Evolutionary conservation across 805 yeast genomes (phyloP).

Genomic region (Metschnikowia corniflorae): DNA sequence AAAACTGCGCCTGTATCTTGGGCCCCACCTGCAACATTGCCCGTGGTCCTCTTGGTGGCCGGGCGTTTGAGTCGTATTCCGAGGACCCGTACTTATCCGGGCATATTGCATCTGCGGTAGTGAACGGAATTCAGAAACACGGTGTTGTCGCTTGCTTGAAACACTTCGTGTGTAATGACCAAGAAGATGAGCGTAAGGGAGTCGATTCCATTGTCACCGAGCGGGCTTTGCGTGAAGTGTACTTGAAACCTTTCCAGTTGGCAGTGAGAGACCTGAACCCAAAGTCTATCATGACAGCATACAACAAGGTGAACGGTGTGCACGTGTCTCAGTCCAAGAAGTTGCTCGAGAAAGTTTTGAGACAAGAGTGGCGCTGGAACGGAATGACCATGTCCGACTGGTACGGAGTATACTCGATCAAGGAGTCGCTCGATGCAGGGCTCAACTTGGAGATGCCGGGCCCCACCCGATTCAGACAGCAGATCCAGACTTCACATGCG

Average conservation of each 20-base stretch:
- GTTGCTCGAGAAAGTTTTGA: constrained; percentile 44
- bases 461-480: constrained; percentile 46
- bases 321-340: constrained; percentile 49
- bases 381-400: constrained; percentile 64
- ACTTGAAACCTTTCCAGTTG: constrained; percentile 59
- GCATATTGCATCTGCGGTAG: constrained; percentile 45
- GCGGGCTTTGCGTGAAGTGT: constrained; percentile 63
- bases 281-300: constrained; percentile 56
- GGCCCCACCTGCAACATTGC: constrained; percentile 49
- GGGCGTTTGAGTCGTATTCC: constrained; percentile 59
- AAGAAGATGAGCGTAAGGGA: constrained; percentile 51
- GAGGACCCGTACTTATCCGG: constrained; percentile 56
- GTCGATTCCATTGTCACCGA: constrained; percentile 50
- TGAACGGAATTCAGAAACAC: constrained; percentile 52
- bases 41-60: constrained; percentile 57
- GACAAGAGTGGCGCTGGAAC: constrained; percentile 55
- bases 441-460: constrained; percentile 70
- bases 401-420: constrained; percentile 53
- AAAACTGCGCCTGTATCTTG: constrained; percentile 47
- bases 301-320: constrained; percentile 59
- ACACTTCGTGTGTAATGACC: constrained; percentile 62
- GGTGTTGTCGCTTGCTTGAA: constrained; percentile 55
- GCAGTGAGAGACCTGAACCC: constrained; percentile 54
- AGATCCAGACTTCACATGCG: constrained; percentile 39
- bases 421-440: constrained; percentile 49